Evolutionary conservation across 805 yeast species (phyloP).

Genomic region (Ogataea methanolica): DNA sequence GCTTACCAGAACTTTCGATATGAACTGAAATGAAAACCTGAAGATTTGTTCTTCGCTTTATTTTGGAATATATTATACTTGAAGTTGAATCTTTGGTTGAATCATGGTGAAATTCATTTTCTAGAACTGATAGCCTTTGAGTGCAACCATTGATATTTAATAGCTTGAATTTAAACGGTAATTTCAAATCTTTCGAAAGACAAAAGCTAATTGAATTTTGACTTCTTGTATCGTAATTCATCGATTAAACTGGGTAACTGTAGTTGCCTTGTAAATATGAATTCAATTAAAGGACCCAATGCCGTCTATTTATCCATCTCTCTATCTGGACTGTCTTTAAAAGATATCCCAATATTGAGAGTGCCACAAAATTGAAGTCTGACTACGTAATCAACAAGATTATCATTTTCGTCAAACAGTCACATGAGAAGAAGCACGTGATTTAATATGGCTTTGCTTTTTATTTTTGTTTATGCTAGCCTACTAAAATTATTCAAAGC

Average conservation of each 20-base stretch:
- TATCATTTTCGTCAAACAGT: too few species aligned
- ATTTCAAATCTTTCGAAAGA: slow-evolving; percentile 48
- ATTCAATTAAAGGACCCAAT: neutral
- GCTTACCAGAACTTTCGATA: slow-evolving; percentile 18
- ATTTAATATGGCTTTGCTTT: too few species aligned
- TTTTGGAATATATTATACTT: slow-evolving; percentile 11
- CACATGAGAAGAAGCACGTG: too few species aligned
- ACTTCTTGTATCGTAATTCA: slow-evolving; percentile 19
- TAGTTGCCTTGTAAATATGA: neutral
- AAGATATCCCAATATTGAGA: too few species aligned
- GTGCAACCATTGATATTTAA: slow-evolving; percentile 14
- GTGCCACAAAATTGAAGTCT: too few species aligned
- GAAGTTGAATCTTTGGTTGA: slow-evolving; percentile 6
- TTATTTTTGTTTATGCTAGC: too few species aligned
- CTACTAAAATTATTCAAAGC: too few species aligned
- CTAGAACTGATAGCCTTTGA: slow-evolving; percentile 10
- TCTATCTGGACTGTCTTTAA: too few species aligned
- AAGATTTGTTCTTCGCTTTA: slow-evolving; percentile 9
- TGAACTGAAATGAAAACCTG: slow-evolving; percentile 12
- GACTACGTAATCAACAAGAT: too few species aligned
- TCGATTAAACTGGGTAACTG: neutral
- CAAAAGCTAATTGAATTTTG: slow-evolving; percentile 36
- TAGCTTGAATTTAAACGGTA: slow-evolving; percentile 46
- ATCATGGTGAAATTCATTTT: neutral
- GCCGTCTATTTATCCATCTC: too few species aligned